A percentile compares a stretch with the other conserved stretches of the same genome.
Conservation (phyloP, 306 rosid genomes). For the Quercus agrifolia region DNA sequence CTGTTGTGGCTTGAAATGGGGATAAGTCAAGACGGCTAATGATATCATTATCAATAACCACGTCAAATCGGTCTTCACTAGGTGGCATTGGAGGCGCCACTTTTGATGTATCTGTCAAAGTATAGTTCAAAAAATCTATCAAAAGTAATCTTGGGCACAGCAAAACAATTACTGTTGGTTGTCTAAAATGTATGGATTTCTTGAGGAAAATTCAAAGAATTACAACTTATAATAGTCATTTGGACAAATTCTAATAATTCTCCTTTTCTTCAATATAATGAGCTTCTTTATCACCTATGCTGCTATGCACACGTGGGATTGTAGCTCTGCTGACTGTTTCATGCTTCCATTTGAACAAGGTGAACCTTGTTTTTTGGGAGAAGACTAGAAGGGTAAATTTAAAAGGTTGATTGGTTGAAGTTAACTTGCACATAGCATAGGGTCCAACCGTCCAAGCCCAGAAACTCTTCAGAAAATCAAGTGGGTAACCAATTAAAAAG, state of each 20-base stretch:
- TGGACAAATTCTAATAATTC: neutral
- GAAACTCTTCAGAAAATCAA: neutral
- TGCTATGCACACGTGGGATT: too few relatives aligned
- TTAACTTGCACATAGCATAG: neutral
- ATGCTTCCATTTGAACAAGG: neutral
- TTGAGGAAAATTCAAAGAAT: slow-evolving; percentile 1
- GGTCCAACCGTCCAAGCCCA: neutral
- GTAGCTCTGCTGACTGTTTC: neutral
- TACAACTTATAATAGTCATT: neutral
- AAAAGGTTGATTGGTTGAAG: neutral
- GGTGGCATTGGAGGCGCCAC: slow-evolving; percentile 82
- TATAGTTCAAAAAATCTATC: slow-evolving; percentile 26
- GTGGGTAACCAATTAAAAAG: neutral
- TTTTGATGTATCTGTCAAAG: slow-evolving; percentile 49
- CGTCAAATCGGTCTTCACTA: slow-evolving; percentile 70
- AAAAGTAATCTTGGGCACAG: slow-evolving; percentile 21
- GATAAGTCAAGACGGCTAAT: slow-evolving; percentile 62
- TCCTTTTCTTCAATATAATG: too few relatives aligned
- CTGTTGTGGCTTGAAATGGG: slow-evolving; percentile 74
- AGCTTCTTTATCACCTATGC: too few relatives aligned
- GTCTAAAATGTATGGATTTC: neutral
- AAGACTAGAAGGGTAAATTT: neutral
- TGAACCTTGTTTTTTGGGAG: neutral
- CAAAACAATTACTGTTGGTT: slow-evolving; percentile 1
- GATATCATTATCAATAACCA: slow-evolving; percentile 53